Evolutionary conservation across 2,329 filamentous ascomycete species (phyloP).

Genomic region (Fusarium drepaniforme): DNA sequence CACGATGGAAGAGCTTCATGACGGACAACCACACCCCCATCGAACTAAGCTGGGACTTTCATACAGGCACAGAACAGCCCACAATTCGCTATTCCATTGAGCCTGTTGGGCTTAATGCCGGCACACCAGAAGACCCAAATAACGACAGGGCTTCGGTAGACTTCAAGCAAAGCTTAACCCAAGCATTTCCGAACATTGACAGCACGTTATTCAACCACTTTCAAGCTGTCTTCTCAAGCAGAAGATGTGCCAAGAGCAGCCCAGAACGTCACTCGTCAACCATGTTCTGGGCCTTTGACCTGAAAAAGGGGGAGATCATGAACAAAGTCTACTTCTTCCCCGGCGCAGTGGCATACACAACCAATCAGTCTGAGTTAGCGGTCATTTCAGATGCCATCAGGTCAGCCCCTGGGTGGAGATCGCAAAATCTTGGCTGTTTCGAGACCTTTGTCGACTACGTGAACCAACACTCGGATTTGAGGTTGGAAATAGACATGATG

Average conservation of each 20-base stretch:
- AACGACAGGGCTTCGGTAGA: constrained; percentile 30
- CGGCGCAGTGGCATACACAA: constrained; percentile 12
- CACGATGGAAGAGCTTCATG: constrained; percentile 54
- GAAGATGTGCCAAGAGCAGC: background rate
- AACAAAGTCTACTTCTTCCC: constrained; percentile 28
- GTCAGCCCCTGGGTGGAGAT: constrained; percentile 15
- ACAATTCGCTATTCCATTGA: constrained; percentile 51
- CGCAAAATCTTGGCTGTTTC: background rate
- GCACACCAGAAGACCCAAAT: constrained; percentile 39
- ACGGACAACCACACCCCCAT: constrained; percentile 53
- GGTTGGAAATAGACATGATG: constrained; percentile 43
- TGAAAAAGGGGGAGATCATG: background rate
- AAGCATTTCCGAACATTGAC: background rate
- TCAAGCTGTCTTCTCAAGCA: background rate
- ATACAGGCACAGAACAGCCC: constrained; percentile 32
- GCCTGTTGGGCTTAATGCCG: constrained; percentile 45
- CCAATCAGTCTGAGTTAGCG: background rate
- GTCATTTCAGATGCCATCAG: constrained; percentile 36
- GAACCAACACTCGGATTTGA: background rate
- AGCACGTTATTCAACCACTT: constrained; percentile 8
- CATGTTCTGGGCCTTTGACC: constrained; percentile 21
- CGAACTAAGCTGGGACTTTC: constrained; percentile 54
- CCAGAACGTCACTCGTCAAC: background rate
- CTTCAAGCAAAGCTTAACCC: background rate
- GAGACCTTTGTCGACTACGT: constrained; percentile 4